phyloP scores from a whole-genome alignment of 306 rosid genomes.

The Pterocarpus santalinus region DNA sequence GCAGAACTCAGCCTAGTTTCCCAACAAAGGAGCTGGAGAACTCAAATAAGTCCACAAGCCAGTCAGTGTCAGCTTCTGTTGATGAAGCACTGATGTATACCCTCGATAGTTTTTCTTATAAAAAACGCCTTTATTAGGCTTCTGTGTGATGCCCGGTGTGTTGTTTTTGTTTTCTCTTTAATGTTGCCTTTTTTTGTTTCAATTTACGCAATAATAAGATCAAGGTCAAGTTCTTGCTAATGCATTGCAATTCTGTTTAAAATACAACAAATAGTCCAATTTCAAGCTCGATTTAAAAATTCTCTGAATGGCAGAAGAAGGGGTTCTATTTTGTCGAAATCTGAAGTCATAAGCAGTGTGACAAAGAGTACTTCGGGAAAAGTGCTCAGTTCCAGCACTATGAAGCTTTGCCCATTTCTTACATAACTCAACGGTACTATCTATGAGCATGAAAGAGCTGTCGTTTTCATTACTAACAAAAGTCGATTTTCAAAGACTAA shows the following conservation, averaged over 20 bases:
- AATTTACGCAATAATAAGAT: background rate
- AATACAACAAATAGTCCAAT: background rate
- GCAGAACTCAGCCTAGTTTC: conserved; percentile 15
- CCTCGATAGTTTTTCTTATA: conserved; percentile 22
- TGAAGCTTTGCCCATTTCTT: background rate
- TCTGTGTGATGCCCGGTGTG: background rate
- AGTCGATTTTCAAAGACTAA: too few species aligned
- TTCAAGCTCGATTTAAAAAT: background rate
- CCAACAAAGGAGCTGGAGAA: background rate
- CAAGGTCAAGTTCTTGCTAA: background rate
- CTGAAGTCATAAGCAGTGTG: background rate
- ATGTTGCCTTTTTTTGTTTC: background rate
- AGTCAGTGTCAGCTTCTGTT: conserved; percentile 6
- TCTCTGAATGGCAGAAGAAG: background rate
- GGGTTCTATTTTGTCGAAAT: background rate
- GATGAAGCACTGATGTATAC: conserved; percentile 44
- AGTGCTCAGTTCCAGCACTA: background rate
- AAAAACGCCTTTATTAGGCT: background rate
- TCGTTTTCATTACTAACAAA: too few species aligned
- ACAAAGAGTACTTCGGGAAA: background rate
- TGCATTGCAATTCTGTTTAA: background rate
- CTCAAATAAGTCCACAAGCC: conserved; percentile 31
- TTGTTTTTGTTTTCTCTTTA: too few species aligned
- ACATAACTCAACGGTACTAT: background rate
- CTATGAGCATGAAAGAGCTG: too few species aligned